Base-by-base conservation (phyloP, 2,329 filamentous ascomycete species). In the Xenoacremonium recifei region DNA sequence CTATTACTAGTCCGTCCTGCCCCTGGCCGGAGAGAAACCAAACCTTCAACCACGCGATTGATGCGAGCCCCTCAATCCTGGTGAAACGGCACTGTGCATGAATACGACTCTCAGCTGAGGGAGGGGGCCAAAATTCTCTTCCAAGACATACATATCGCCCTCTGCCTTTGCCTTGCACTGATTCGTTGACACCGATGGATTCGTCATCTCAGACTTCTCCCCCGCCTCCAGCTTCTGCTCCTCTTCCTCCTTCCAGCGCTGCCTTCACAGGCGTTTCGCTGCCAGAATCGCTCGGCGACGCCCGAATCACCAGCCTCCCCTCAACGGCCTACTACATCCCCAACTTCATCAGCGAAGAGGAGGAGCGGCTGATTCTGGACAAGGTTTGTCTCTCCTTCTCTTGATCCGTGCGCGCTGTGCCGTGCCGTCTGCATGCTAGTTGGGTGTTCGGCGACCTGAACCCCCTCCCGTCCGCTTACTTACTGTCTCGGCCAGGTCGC, bases 321-420 rank as follows among this genome's bases (percentile, higher is more conserved):
- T 62, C 75, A 2, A 69, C 76, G 23, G 87, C 89, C 40, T 96
- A 85, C 70, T 96, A 97, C 68, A 85, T 96, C 43, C 77, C 89
- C 6, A 74, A 91, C 62, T 96, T 96, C 68, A 85, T 97, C 62
- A 85, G 77, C 4, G 65, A 72, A 40, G 79, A 84, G 33, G 90
- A 96, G 65, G 89, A 96, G 68, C 63, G 70, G 21, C 59, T 68
- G 6, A 78, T 96, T 6, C 69, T 95, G 35, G 69, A 80, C 39
- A 93, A 89, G 73, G 87, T 87, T 58, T 42, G 53, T 55, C 18
- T 17, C 15, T 49, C n/a, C n/a, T n/a, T n/a, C n/a, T 44, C 40
- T 75, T 31, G 37, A 18, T 40, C 17, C 30, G n/a, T n/a, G n/a
- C n/a, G n/a, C n/a, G n/a, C n/a, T n/a, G n/a, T n/a, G n/a, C n/a